Conservation (phyloP, 441 rosid genomes). For the Metrosideros polymorpha region DNA sequence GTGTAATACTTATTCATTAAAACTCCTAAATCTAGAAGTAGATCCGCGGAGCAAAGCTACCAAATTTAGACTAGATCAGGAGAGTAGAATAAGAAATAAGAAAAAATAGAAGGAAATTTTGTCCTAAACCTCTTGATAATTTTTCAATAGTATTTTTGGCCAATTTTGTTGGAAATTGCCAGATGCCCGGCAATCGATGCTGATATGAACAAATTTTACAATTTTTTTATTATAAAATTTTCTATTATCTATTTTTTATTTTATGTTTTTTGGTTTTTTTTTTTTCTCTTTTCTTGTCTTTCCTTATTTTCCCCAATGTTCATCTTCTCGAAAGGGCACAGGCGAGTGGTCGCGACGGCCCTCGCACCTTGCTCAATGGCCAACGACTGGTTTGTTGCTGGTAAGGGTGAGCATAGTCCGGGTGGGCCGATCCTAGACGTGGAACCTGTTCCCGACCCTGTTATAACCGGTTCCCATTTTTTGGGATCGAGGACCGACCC, state of each 20-base stretch:
- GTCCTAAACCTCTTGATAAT: not conserved
- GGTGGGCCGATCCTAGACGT: too few relatives aligned
- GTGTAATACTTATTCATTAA: not conserved
- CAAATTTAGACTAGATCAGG: not conserved
- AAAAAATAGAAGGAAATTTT: not conserved
- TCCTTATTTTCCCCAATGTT: not conserved
- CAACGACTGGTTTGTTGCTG: fast-evolving
- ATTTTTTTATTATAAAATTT: not conserved
- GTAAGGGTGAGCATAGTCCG: too few relatives aligned
- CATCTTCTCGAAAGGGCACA: not conserved
- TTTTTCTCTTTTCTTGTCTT: fast-evolving
- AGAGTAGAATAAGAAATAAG: not conserved
- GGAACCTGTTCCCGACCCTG: too few relatives aligned
- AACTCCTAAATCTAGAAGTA: not conserved
- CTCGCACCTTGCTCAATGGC: not conserved
- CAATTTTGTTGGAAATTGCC: not conserved
- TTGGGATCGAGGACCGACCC: too few relatives aligned
- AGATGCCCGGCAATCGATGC: fast-evolving
- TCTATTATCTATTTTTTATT: too few relatives aligned
- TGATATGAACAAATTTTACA: not conserved
- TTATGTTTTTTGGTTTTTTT: not conserved
- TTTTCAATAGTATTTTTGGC: not conserved
- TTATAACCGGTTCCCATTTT: too few relatives aligned
- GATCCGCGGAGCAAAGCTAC: not conserved
- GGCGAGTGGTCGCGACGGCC: not conserved